Base-by-base conservation (phyloP, 1,139 yeast species). In the Starmera stellimalicola region DNA sequence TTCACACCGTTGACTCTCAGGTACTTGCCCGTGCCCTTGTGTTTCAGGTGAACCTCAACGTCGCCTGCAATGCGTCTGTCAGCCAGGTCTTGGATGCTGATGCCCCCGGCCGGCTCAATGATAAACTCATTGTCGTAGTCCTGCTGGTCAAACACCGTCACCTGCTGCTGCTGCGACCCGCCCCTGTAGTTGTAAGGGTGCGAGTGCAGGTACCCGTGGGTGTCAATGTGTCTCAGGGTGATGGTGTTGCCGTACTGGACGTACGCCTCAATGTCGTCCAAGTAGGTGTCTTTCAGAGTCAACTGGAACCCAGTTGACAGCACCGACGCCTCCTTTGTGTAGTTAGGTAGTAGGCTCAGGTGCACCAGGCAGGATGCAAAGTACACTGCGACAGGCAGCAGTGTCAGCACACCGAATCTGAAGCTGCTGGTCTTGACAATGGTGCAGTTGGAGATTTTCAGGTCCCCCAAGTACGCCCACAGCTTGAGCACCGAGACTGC, bases 151-250 rank as follows among this genome's bases (percentile, higher is more conserved):
- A 73, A 71, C 25, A 78, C 58, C 0, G 88, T 69, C 7, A 82
- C 88, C 52, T 80, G 83, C 50, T 82, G 91, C 42, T 75, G 73
- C 1, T 57, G 50, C 0, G 84, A 65, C 0, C 82, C 83, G 1
- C 65, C 54, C 26, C 62, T 63, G 50, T 77, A 81, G 3, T 54
- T 55, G 38, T 53, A 57, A 28, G 68, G 59, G 47, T 80, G 84
- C 0, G 94, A 79, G 47, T 81, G 87, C 36, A 84, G 58, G 48
- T 80, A 83, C 2, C 70, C 69, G 27, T 80, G 81, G 2, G 65
- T 59, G 14, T 65, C 62, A n/a, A 57, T 48, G 52, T 83, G 93
- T 43, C 84, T 73, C 12, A 84, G 45, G 11, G 84, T 75, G 14
- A 84, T 65, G 0, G 73, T 63, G 33, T 84, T 70, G 3, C 93